Evolutionary conservation across 208 protist genomes (phyloP).

Genomic region (Novymonas esmeraldas): DNA sequence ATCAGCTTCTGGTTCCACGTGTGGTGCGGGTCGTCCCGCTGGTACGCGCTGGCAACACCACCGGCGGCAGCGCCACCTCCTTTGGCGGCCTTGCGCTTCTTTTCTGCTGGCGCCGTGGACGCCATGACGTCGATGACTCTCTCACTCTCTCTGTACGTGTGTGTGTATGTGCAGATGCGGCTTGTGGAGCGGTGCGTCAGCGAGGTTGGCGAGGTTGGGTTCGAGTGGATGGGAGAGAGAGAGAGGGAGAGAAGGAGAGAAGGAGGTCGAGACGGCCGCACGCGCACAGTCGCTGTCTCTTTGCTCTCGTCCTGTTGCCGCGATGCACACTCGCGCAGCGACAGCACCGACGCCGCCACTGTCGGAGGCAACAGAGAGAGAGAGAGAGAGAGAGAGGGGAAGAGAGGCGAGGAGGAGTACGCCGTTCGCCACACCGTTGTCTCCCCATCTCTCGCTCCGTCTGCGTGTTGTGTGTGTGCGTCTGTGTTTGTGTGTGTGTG

Average conservation of each 20-base stretch:
- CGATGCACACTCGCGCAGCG: neutral
- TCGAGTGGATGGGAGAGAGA: slow-evolving; percentile 1
- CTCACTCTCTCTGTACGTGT: neutral
- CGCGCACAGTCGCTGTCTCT: no score
- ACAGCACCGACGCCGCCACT: no score
- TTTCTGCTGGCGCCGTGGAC: slow-evolving; percentile 4
- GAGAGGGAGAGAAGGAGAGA: neutral
- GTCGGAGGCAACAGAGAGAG: no score
- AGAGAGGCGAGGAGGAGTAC: no score
- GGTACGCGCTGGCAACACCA: neutral
- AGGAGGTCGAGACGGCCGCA: neutral
- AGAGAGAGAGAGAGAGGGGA: no score
- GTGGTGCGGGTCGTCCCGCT: slow-evolving; percentile 76
- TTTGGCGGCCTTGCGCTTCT: slow-evolving; percentile 7
- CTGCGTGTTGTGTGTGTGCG: neutral
- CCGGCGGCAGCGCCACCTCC: neutral
- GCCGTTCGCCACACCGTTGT: no score
- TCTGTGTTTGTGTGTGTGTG: slow-evolving; percentile 11
- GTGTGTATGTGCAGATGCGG: no score
- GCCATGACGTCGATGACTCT: slow-evolving; percentile 6
- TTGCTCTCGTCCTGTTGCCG: no score
- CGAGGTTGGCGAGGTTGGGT: neutral
- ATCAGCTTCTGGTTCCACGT: slow-evolving; percentile 86
- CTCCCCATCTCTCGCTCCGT: no score
- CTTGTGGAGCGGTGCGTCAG: no score